Percentiles rank a stretch among this genome's conserved stretches.
Conservation (phyloP, 148 eudicot genomes). For the Fagopyrum homotropicum region DNA sequence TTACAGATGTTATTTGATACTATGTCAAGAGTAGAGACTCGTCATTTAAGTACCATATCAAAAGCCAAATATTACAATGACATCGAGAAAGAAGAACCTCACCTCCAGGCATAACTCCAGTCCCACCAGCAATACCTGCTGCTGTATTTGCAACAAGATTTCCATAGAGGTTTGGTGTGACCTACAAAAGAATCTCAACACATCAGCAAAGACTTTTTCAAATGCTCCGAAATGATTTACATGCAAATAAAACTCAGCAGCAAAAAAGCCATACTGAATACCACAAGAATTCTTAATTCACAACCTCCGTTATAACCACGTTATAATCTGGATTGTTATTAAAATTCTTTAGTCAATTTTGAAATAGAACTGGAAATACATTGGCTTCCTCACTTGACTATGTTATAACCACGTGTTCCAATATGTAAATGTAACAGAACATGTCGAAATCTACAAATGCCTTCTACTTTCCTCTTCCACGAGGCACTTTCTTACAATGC, state of each 20-base stretch:
- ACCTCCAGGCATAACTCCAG: conserved; percentile 65
- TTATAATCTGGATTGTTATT: not conserved
- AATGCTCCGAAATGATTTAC: not conserved
- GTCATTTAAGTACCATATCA: not conserved
- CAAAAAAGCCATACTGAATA: not conserved
- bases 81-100: not conserved
- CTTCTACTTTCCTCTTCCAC: not conserved
- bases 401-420: not conserved
- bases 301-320: too few relatives aligned
- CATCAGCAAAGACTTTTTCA: not conserved
- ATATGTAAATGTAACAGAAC: not conserved
- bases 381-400: not conserved
- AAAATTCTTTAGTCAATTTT: not conserved
- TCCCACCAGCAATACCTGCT: conserved; percentile 58
- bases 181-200: conserved; percentile 24
- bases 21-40: not conserved
- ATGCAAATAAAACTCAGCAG: not conserved
- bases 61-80: not conserved
- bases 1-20: not conserved
- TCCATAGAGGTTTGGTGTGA: conserved; percentile 56
- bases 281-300: not conserved
- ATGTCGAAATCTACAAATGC: not conserved
- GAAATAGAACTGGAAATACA: not conserved
- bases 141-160: conserved; percentile 53
- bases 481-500: not conserved